Percentiles rank a stretch among this genome's conserved stretches.
Conservation (phyloP, 768 basidiomycete species). For the Mrakia gelida region DNA sequence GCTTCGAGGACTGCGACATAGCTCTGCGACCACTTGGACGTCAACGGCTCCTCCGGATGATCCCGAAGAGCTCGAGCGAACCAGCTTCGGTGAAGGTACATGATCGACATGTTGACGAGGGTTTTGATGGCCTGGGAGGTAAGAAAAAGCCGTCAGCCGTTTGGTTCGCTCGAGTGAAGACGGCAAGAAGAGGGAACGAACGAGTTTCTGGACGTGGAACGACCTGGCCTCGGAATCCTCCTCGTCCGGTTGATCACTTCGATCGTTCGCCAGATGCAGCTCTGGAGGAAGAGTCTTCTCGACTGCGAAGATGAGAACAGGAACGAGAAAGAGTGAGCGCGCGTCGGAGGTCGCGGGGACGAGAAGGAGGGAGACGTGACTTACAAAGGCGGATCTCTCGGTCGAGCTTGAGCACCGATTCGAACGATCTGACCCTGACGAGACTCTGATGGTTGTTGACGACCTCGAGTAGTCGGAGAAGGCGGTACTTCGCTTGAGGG, state of each 20-base stretch:
- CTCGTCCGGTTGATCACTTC: not conserved
- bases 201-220: not conserved
- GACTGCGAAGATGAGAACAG: no score
- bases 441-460: not conserved
- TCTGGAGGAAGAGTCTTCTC: not conserved
- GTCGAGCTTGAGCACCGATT: conserved; percentile 22
- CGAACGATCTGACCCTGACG: conserved; percentile 11
- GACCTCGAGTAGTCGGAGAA: not conserved
- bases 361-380: no score
- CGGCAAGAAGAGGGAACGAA: no score
- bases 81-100: conserved; percentile 23
- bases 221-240: not conserved
- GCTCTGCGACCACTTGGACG: not conserved
- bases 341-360: no score
- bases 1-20: conserved; percentile 17
- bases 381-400: conserved; percentile 15
- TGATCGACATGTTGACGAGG: not conserved
- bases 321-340: no score
- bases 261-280: not conserved
- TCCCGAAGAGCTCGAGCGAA: conserved; percentile 22
- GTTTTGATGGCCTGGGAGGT: not conserved
- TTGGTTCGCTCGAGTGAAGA: no score
- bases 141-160: no score
- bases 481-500: not conserved
- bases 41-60: conserved; percentile 21